phyloP scores from a whole-genome alignment of 2,329 filamentous ascomycete species.

The Fusarium veterinarium region DNA sequence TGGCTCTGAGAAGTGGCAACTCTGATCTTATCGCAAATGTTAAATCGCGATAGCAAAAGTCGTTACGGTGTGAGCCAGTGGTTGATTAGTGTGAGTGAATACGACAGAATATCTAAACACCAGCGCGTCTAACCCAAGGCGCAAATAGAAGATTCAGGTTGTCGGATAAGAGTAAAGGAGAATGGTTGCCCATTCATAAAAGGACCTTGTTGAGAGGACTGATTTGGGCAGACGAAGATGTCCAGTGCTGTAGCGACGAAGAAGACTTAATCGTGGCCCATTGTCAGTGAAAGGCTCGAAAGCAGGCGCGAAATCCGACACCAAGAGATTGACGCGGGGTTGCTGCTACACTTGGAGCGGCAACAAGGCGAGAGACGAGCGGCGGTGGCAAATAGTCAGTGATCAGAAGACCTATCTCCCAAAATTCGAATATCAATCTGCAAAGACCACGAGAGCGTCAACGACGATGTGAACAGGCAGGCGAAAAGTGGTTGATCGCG shows the following conservation, averaged over 20 bases:
- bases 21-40: constrained; percentile 32
- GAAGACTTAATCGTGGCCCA: constrained; percentile 50
- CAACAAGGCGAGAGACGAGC: constrained; percentile 20
- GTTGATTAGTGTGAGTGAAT: constrained; percentile 42
- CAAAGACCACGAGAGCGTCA: constrained; percentile 21
- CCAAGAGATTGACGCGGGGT: constrained; percentile 43
- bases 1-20: constrained; percentile 39
- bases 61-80: constrained; percentile 35
- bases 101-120: constrained; percentile 52
- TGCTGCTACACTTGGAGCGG: constrained; percentile 35
- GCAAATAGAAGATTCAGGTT: constrained; percentile 46
- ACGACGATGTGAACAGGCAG: constrained; percentile 5
- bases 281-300: constrained; percentile 47
- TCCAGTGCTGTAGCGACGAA: constrained; percentile 41
- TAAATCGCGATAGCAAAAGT: constrained; percentile 36
- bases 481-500: constrained; percentile 24
- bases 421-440: constrained; percentile 24
- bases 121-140: constrained; percentile 54
- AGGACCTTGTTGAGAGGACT: constrained; percentile 20
- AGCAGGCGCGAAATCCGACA: constrained; percentile 42
- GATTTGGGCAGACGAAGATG: constrained; percentile 26
- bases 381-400: constrained; percentile 38
- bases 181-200: constrained; percentile 45
- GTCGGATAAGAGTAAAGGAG: constrained; percentile 35
- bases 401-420: constrained; percentile 25